Evolutionary conservation across 345 rosid genomes (phyloP), one percentile per base, ranked within the genome.

Genomic region (Xanthoceras sorbifolium): DNA sequence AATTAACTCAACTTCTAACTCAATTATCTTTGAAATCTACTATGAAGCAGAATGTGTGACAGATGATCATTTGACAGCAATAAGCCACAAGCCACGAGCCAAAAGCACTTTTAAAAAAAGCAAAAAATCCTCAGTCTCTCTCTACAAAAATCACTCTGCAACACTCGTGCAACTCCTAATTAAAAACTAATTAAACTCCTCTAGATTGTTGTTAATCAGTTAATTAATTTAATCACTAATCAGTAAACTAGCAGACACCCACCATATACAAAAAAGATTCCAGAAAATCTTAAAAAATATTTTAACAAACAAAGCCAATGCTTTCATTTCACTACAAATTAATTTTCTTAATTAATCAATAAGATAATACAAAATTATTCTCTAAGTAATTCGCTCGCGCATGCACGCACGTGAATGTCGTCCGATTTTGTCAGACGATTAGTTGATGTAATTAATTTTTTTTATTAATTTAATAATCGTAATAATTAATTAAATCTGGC

Each of bases 101-200:
- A 40, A 72, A 72, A 10, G 36, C 31, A 61, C 20, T 52, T 28
- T 11, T 31, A 67, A 18, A 20, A 34, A 18, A 28, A 34, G 28
- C 52, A 62, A 70, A 74, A 57, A 79, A 60, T 60, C 32, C 44
- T n/a, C 31, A 29, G 4, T 48, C 64, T 70, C 60, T 61, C 32
- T 68, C 48, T 77, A 9, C 40, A 22, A 25, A 55, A 28, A 73
- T 59, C 42, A 71, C 32, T 42, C 67, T 7, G 79, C 86, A 71
- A 84, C 93, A 84, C 89, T 87, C 93, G 91, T 90, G 97, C 91
- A 88, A 84, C 87, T 50, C 66, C 20, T 38, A 34, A 34, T 79
- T 71, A 31, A 72, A 70, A 40, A 76, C 12, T 69, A 32, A 29
- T 77, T 38, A 29, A 48, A 40, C 46, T 44, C 31, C 48, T 62